These are phyloP conservation scores for Schwanniomyces polymorphus DNA, from an alignment of 805 yeast genomes.

Conservation along the genomic window DNA sequence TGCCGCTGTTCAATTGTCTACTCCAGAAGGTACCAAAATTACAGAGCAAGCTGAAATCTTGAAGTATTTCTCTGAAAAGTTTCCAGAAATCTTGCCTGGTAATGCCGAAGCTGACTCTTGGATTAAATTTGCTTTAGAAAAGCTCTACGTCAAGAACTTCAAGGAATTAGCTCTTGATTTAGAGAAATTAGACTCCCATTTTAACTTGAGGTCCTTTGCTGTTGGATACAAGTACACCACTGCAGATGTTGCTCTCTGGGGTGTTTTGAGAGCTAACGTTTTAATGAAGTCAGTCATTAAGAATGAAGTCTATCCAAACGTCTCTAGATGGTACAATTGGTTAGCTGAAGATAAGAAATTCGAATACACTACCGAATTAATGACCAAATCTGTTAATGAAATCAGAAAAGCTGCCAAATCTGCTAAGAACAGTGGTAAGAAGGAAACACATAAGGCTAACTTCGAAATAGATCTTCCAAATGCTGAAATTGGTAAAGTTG, in stretches of 20 bases:
- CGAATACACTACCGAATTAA: slow-evolving; percentile 65
- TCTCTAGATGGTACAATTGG: slow-evolving; percentile 90
- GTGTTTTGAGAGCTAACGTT: slow-evolving; percentile 88
- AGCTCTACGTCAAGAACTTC: slow-evolving; percentile 81
- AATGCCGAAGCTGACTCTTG: slow-evolving; percentile 53
- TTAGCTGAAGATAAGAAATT: slow-evolving; percentile 67
- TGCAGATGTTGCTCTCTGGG: slow-evolving; percentile 92
- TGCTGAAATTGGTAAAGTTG: slow-evolving; percentile 93
- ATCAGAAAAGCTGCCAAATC: slow-evolving; percentile 66
- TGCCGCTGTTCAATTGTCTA: slow-evolving; percentile 43
- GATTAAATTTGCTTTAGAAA: slow-evolving; percentile 65
- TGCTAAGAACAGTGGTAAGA: slow-evolving; percentile 55
- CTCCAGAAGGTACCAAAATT: slow-evolving; percentile 42
- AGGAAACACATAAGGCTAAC: slow-evolving; percentile 90
- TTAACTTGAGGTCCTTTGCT: slow-evolving; percentile 81
- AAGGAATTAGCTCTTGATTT: slow-evolving; percentile 76
- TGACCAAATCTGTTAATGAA: slow-evolving; percentile 71
- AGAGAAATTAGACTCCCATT: slow-evolving; percentile 77
- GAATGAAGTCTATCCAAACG: slow-evolving; percentile 78
- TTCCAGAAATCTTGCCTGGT: slow-evolving; percentile 45
- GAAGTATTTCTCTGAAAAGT: slow-evolving; percentile 48
- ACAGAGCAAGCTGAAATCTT: slow-evolving; percentile 48
- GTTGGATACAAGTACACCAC: slow-evolving; percentile 65
- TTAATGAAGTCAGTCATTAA: slow-evolving; percentile 89
- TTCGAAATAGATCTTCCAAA: slow-evolving; percentile 90